These are phyloP conservation scores for Parietichytrium sp. DNA, from an alignment of 108 stramenopile species.

Conservation along the genomic window DNA sequence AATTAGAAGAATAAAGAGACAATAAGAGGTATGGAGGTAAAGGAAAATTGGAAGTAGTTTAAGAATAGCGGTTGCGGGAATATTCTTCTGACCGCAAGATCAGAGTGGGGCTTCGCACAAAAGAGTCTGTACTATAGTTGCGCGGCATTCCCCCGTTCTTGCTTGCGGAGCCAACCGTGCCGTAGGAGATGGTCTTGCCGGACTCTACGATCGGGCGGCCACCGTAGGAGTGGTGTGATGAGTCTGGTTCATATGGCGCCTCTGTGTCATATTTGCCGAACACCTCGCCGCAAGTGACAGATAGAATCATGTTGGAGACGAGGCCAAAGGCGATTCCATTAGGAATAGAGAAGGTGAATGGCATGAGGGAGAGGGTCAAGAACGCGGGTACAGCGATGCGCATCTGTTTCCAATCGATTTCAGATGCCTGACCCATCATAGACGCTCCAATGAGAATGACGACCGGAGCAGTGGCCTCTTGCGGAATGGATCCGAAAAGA, in stretches of 20 bases:
- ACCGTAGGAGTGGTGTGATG: neutral
- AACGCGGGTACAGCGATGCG: constrained; percentile 74
- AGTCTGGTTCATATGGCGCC: neutral
- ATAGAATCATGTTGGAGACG: neutral
- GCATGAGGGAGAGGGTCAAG: constrained; percentile 77
- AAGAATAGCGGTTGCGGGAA: neutral
- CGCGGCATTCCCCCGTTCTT: neutral
- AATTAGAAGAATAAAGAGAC: too few relatives aligned
- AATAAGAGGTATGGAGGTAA: too few relatives aligned
- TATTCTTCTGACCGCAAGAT: constrained; percentile 12
- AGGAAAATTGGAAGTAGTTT: too few relatives aligned
- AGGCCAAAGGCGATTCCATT: constrained; percentile 62
- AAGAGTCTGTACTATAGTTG: neutral
- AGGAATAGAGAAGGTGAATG: constrained; percentile 69
- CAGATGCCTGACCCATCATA: constrained; percentile 62
- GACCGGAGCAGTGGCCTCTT: constrained; percentile 78
- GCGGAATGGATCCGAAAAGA: constrained; percentile 73
- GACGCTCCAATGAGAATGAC: constrained; percentile 73
- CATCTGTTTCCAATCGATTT: constrained; percentile 72
- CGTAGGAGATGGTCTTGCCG: neutral
- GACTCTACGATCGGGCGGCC: constrained; percentile 20
- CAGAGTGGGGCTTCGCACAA: constrained; percentile 10
- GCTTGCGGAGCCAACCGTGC: neutral
- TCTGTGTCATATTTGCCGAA: neutral
- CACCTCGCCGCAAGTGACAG: constrained; percentile 8